These are phyloP conservation scores for Coemansia sp. DNA, from an alignment of 192 early-diverging fungal genomes.

Conservation along the genomic window DNA sequence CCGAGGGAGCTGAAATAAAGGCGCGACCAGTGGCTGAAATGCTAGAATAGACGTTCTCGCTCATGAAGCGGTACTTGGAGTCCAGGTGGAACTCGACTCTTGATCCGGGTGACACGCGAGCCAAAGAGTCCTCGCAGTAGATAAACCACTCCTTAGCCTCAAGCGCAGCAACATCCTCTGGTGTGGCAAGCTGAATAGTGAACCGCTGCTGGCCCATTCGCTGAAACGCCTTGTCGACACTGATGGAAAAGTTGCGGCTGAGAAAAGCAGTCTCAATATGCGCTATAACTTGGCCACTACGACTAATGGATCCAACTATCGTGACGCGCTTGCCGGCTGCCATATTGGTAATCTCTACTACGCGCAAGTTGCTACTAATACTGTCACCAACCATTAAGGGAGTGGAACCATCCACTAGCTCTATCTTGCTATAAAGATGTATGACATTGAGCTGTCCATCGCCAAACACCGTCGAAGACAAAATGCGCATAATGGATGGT, in stretches of 20 bases:
- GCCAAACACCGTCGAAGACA: constrained; percentile 83
- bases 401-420: constrained; percentile 61
- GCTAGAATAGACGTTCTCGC: constrained; percentile 59
- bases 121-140: constrained; percentile 4
- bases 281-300: constrained; percentile 61
- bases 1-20: constrained; percentile 54
- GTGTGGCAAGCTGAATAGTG: constrained; percentile 60
- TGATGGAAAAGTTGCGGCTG: constrained; percentile 73
- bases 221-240: constrained; percentile 75
- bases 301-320: constrained; percentile 65
- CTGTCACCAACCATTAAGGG: constrained; percentile 70
- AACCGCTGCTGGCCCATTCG: constrained; percentile 67
- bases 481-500: constrained; percentile 75
- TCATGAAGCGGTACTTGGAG: constrained; percentile 64
- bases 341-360: constrained; percentile 78
- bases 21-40: constrained; percentile 69
- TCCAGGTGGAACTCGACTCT: constrained; percentile 78
- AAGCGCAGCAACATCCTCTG: constrained; percentile 80
- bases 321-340: constrained; percentile 83
- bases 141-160: constrained; percentile 84
- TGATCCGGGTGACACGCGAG: constrained; percentile 54
- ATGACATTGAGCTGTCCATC: constrained; percentile 80
- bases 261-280: constrained; percentile 78
- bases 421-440: constrained; percentile 82
- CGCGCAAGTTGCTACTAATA: constrained; percentile 66